Evolutionary conservation across 208 protist genomes (phyloP).

Genomic region (Willaertia magna): DNA sequence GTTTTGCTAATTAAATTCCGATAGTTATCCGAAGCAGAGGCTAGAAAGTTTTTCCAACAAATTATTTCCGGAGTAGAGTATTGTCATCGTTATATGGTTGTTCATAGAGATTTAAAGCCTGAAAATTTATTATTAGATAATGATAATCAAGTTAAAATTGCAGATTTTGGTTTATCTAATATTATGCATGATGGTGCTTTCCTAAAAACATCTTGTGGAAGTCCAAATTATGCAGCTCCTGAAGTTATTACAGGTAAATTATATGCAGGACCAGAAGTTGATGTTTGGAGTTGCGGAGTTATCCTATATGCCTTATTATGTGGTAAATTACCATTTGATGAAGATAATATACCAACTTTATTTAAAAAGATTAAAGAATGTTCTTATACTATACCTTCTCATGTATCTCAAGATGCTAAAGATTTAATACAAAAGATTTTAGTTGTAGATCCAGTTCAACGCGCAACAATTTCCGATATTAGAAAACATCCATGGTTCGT

Average conservation of each 20-base stretch:
- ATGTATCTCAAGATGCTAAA: constrained; percentile 40
- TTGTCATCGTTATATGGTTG: constrained; percentile 85
- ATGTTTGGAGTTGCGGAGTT: constrained; percentile 86
- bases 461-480: constrained; percentile 69
- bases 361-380: constrained; percentile 77
- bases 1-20: neutral
- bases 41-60: constrained; percentile 92
- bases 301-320: constrained; percentile 81
- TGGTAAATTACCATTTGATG: constrained; percentile 78
- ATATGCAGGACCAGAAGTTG: constrained; percentile 74
- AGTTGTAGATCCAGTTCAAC: constrained; percentile 63
- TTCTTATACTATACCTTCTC: constrained; percentile 53
- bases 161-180: constrained; percentile 85
- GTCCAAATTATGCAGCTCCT: constrained; percentile 79
- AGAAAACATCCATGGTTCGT: constrained; percentile 72
- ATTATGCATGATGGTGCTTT: constrained; percentile 74
- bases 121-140: constrained; percentile 36
- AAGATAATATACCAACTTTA: constrained; percentile 63
- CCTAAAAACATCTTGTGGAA: constrained; percentile 71
- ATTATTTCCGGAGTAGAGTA: constrained; percentile 96
- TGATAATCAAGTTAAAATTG: constrained; percentile 61
- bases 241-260: constrained; percentile 76
- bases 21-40: constrained; percentile 69
- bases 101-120: constrained; percentile 54
- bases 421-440: constrained; percentile 70